phyloP scores from a whole-genome alignment of 768 basidiomycete genomes.

The Infundibulicybe gibba region DNA sequence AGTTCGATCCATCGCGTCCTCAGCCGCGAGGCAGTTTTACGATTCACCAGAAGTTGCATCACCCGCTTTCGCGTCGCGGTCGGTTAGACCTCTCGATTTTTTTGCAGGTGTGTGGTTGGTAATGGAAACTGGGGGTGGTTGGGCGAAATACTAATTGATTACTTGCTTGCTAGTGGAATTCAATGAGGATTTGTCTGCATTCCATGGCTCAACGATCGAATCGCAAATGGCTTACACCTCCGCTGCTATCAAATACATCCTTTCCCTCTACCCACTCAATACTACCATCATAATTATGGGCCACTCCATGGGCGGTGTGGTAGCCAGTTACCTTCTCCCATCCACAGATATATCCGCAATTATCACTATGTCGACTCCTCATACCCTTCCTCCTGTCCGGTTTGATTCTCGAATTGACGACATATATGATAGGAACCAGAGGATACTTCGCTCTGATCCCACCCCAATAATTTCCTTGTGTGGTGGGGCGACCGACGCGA shows the following conservation, averaged over 20 bases:
- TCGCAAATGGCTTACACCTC: constrained; percentile 77
- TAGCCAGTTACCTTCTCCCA: constrained; percentile 77
- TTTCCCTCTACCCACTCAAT: constrained; percentile 65
- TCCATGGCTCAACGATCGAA: constrained; percentile 86
- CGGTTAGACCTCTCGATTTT: constrained; percentile 69
- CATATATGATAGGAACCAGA: constrained; percentile 55
- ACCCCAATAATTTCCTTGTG: constrained; percentile 82
- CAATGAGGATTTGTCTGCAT: constrained; percentile 95
- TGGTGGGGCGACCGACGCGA: constrained; percentile 88
- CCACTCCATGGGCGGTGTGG: constrained; percentile 97
- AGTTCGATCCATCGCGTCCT: constrained; percentile 92
- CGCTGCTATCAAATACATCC: constrained; percentile 70
- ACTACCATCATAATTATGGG: constrained; percentile 77
- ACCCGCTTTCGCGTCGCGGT: constrained; percentile 44
- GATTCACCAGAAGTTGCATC: constrained; percentile 54
- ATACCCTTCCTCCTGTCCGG: constrained; percentile 81
- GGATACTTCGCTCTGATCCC: constrained; percentile 35
- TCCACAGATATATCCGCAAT: constrained; percentile 66
- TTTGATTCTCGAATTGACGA: constrained; percentile 77
- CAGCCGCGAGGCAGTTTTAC: constrained; percentile 79
- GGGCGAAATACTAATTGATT: constrained; percentile 5
- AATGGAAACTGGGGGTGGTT: no score
- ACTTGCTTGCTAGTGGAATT: constrained; percentile 66
- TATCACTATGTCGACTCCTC: constrained; percentile 96
- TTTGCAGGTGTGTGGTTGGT: constrained; percentile 69